Percentiles rank a stretch among this genome's conserved stretches.
These are phyloP conservation scores for Helianthus tuberosus DNA, from an alignment of 129 eudicot species.

Conservation along the genomic window DNA sequence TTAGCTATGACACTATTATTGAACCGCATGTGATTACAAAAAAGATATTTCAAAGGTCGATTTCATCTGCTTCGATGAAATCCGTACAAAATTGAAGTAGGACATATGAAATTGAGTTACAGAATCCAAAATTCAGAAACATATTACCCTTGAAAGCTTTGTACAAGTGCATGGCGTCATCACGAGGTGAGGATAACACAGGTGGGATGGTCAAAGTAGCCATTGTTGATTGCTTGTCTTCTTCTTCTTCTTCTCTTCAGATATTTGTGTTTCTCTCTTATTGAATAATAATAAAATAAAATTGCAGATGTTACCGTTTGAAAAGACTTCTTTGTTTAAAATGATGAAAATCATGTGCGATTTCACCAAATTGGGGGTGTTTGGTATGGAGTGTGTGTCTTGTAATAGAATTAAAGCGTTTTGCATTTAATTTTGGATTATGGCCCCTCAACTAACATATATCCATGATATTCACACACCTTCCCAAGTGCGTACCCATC, in stretches of 20 bases:
- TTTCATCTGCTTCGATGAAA: conserved; percentile 5
- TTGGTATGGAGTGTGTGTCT: conserved; percentile 2
- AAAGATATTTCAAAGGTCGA: background rate
- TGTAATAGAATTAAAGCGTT: conserved; percentile 5
- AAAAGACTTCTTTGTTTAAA: background rate
- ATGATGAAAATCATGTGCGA: background rate
- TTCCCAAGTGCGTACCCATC: too few species aligned
- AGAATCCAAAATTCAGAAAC: too few species aligned
- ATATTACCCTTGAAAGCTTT: conserved; percentile 76
- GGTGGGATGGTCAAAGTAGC: conserved; percentile 69
- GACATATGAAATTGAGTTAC: conserved; percentile 10
- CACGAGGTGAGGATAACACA: conserved; percentile 62
- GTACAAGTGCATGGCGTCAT: conserved; percentile 71
- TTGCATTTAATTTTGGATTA: background rate
- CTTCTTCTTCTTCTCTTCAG: background rate
- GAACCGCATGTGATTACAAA: background rate
- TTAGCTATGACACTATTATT: too few species aligned
- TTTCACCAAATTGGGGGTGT: background rate
- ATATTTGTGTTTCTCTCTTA: background rate
- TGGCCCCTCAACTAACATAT: too few species aligned
- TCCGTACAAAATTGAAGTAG: conserved; percentile 12
- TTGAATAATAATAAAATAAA: background rate
- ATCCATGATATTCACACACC: too few species aligned
- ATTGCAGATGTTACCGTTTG: background rate
- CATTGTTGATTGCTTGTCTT: conserved; percentile 36